phyloP scores from a whole-genome alignment of 2,329 filamentous ascomycete species.

The Ascomycota sp. region DNA sequence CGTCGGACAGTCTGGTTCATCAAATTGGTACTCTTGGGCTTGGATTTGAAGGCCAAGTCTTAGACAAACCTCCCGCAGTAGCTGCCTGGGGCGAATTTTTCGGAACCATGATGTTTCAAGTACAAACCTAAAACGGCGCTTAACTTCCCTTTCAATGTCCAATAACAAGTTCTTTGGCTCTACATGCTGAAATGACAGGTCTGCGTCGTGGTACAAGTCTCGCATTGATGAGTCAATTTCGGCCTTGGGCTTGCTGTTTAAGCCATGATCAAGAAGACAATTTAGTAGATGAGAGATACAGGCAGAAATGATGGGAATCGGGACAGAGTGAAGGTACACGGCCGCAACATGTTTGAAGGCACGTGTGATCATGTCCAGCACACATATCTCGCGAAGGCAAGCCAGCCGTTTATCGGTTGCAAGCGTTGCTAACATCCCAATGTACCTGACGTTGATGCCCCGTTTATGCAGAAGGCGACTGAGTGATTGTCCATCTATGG shows the following conservation, averaged over 20 bases:
- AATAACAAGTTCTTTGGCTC: constrained; percentile 51
- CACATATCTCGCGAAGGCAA: constrained; percentile 55
- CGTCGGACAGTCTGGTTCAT: constrained; percentile 3
- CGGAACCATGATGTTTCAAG: constrained; percentile 49
- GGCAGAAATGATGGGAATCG: constrained; percentile 58
- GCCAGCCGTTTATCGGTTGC: constrained; percentile 52
- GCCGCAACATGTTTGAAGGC: constrained; percentile 85
- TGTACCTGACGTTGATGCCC: constrained; percentile 88
- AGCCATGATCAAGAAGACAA: constrained; percentile 60
- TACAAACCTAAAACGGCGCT: constrained; percentile 55
- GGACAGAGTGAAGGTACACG: constrained; percentile 58
- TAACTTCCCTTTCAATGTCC: constrained; percentile 52
- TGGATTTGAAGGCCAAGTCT: constrained; percentile 81
- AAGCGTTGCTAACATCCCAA: constrained; percentile 63
- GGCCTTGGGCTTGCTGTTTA: constrained; percentile 59
- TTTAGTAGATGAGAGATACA: constrained; percentile 80
- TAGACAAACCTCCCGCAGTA: constrained; percentile 73
- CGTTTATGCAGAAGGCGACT: constrained; percentile 83
- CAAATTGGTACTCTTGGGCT: constrained; percentile 35
- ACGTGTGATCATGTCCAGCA: constrained; percentile 89
- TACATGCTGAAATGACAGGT: constrained; percentile 61
- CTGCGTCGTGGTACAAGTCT: constrained; percentile 58
- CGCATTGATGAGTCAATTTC: constrained; percentile 59
- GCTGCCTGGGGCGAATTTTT: constrained; percentile 52
- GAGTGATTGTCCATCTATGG: constrained; percentile 92